Percentiles rank a stretch among this genome's conserved stretches.
These are phyloP conservation scores for Solanum dulcamara DNA, from an alignment of 257 asterid species.

Conservation along the genomic window DNA sequence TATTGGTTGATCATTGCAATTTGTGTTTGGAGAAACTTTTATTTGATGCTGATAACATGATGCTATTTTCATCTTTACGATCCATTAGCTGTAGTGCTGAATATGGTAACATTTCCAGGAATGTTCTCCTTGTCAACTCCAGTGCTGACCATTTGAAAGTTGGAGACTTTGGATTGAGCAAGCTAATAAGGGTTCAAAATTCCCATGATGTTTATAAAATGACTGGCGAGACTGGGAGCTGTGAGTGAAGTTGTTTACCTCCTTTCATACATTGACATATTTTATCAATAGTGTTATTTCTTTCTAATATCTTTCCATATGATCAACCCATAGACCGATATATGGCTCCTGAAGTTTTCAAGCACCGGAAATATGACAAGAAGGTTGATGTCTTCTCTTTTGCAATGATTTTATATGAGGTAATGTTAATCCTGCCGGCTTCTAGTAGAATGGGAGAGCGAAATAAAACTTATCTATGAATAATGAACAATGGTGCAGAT, in stretches of 20 bases:
- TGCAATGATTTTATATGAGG: conserved; percentile 95
- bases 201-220: conserved; percentile 91
- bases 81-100: conserved; percentile 1
- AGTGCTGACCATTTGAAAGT: conserved; percentile 96
- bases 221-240: conserved; percentile 99
- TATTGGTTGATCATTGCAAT: neutral
- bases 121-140: conserved; percentile 84
- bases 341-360: conserved; percentile 99
- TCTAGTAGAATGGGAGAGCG: neutral
- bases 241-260: conserved; percentile 35
- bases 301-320: neutral
- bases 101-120: conserved; percentile 40
- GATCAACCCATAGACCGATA: conserved; percentile 54
- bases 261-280: neutral
- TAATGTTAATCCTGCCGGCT: conserved; percentile 7
- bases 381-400: conserved; percentile 97
- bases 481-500: conserved; percentile 44
- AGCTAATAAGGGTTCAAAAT: conserved; percentile 78
- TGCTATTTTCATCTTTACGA: neutral
- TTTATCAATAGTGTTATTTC: neutral
- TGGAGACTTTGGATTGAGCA: conserved; percentile 96
- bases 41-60: neutral
- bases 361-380: conserved; percentile 89
- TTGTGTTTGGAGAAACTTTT: neutral
- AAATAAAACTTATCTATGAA: neutral